Percentiles rank a stretch among this genome's conserved stretches.
Conservation (phyloP, 176 grass and related monocot species). For the Pontederia crassipes region DNA sequence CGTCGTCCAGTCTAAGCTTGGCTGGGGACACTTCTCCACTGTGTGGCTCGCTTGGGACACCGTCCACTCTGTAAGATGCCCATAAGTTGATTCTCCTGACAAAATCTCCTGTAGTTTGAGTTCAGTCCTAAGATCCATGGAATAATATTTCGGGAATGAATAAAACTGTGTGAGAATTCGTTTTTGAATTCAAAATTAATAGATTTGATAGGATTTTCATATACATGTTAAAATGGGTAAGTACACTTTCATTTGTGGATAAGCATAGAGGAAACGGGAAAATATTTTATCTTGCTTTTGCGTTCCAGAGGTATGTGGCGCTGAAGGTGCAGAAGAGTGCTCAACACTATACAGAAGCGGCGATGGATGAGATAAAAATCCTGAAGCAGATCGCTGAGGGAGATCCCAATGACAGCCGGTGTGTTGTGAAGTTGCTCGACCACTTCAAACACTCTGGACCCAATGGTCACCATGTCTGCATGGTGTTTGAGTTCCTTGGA, state of each 20-base stretch:
- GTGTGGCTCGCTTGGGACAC: conserved; percentile 99
- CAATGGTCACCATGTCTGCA: conserved; percentile 91
- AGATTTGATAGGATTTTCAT: not conserved
- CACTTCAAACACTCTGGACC: conserved; percentile 97
- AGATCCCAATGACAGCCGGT: conserved; percentile 52
- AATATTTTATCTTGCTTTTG: conserved; percentile 1
- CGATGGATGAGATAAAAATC: conserved; percentile 99
- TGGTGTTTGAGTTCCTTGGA: conserved; percentile 99
- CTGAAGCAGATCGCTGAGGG: conserved; percentile 88
- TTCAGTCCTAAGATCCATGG: too few species aligned
- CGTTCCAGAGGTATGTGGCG: conserved; percentile 69
- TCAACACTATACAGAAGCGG: conserved; percentile 91
- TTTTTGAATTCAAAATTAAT: too few species aligned
- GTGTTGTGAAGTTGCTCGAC: conserved; percentile 95
- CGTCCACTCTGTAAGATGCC: conserved; percentile 49
- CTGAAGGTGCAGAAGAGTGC: conserved; percentile 99
- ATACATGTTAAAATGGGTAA: too few species aligned
- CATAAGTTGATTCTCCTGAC: not conserved
- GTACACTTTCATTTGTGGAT: not conserved
- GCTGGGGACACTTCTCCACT: conserved; percentile 98
- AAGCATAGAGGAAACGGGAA: not conserved
- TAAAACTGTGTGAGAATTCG: too few species aligned
- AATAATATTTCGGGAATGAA: too few species aligned
- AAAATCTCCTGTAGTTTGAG: too few species aligned
- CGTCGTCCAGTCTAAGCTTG: conserved; percentile 89